Evolutionary conservation across 78 protist species (phyloP).

Genomic region (Trichosphaerium sp.): DNA sequence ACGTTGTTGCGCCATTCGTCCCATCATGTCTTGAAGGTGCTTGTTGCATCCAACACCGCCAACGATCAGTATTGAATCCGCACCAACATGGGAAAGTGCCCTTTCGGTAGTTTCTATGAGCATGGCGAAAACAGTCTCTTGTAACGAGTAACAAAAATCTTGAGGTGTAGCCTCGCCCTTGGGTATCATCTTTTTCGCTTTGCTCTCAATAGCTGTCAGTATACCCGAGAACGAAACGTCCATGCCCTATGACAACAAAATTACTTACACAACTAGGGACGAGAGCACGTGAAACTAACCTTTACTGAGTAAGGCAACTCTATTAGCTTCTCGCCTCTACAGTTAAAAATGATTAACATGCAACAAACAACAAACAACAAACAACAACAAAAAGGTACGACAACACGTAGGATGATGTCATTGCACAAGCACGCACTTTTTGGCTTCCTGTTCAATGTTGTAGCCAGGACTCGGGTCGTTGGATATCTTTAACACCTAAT

Average conservation of each 20-base stretch:
- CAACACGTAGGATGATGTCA: not conserved
- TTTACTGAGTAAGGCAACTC: slow-evolving; percentile 91
- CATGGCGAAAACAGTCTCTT: slow-evolving; percentile 95
- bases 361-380: not conserved
- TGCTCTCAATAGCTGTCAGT: slow-evolving; percentile 52
- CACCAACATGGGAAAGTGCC: slow-evolving; percentile 92
- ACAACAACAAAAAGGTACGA: not conserved
- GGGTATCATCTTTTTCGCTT: not conserved
- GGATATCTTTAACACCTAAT: slow-evolving; percentile 55
- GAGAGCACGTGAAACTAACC: too few species aligned
- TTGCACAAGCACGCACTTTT: not conserved
- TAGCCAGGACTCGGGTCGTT: slow-evolving; percentile 98
- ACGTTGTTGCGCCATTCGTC: too few species aligned
- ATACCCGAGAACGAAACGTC: slow-evolving; percentile 89
- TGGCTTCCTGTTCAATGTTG: slow-evolving; percentile 95
- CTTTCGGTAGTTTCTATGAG: slow-evolving; percentile 96
- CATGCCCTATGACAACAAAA: too few species aligned
- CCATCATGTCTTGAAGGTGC: slow-evolving; percentile 34
- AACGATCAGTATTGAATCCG: slow-evolving; percentile 86
- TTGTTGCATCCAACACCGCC: slow-evolving; percentile 97
- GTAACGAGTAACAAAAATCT: slow-evolving; percentile 85
- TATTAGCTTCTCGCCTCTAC: slow-evolving; percentile 42
- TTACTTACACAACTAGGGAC: too few species aligned
- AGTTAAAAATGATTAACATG: not conserved
- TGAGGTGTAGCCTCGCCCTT: slow-evolving; percentile 30